phyloP scores from a whole-genome alignment of 2,329 filamentous ascomycete species.

The Sclerotinia glacialis region DNA sequence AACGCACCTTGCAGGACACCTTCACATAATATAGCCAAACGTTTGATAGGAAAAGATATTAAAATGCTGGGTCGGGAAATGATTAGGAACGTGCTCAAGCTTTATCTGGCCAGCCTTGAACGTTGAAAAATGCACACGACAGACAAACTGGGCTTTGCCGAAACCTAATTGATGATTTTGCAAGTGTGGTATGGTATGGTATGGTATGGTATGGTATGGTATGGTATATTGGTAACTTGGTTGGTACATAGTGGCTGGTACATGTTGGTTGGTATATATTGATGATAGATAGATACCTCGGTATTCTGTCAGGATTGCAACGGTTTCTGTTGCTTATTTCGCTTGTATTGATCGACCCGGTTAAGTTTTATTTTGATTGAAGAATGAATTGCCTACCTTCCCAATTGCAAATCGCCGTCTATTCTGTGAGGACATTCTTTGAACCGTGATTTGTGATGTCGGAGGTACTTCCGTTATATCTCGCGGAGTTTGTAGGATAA shows the following conservation, averaged over 20 bases:
- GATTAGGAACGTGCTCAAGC: slow-evolving; percentile 18
- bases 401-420: neutral
- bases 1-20: slow-evolving; percentile 3
- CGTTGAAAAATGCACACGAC: neutral
- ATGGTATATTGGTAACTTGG: neutral
- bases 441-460: too few species aligned
- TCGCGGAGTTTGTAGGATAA: neutral
- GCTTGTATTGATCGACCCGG: slow-evolving; percentile 3
- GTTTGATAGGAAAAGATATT: slow-evolving; percentile 18
- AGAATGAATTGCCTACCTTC: neutral
- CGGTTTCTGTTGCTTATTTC: neutral
- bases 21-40: slow-evolving; percentile 1
- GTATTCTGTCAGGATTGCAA: neutral
- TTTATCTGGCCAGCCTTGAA: slow-evolving; percentile 23
- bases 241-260: too few species aligned
- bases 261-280: neutral
- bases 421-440: too few species aligned
- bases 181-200: neutral
- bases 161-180: neutral
- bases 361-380: neutral
- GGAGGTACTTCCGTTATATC: too few species aligned
- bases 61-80: slow-evolving; percentile 13
- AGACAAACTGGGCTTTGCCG: neutral
- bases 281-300: too few species aligned
- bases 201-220: neutral